Evolutionary conservation across 2,329 filamentous ascomycete species (phyloP).

Genomic region (Botrytis fragariae): DNA sequence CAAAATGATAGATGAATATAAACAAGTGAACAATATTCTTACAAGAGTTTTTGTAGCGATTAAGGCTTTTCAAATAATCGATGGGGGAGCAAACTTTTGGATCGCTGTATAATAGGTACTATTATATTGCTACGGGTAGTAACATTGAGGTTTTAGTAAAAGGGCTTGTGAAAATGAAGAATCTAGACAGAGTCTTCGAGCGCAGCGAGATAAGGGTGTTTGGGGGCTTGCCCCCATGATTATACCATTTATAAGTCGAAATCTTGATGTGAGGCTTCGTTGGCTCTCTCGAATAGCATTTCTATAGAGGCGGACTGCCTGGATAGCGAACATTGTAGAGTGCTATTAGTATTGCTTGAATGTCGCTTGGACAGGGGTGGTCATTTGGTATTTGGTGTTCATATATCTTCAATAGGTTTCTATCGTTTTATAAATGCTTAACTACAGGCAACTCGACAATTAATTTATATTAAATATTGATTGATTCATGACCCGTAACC

Average conservation of each 20-base stretch:
- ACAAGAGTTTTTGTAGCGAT: background rate
- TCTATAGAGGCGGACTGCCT: background rate
- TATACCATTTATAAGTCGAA: background rate
- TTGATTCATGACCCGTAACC: background rate
- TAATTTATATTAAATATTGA: background rate
- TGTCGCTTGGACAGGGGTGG: background rate
- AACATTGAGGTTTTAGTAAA: background rate
- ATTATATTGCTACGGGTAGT: background rate
- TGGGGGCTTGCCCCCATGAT: background rate
- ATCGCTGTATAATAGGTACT: background rate
- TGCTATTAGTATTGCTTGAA: background rate
- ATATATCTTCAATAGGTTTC: background rate
- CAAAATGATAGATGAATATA: background rate
- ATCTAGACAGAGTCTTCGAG: background rate
- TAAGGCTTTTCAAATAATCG: background rate
- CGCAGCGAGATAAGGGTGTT: background rate
- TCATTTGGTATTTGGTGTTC: background rate
- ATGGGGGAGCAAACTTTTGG: background rate
- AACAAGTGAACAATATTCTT: background rate
- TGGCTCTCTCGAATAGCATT: background rate
- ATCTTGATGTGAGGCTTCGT: too few relatives aligned
- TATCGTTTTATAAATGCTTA: background rate
- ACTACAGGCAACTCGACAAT: background rate
- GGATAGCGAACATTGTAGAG: background rate
- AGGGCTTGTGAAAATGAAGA: background rate